Evolutionary conservation across 2,329 filamentous ascomycete species (phyloP), one percentile per base, ranked within the genome.

Genomic region (Colletotrichum orbiculare): DNA sequence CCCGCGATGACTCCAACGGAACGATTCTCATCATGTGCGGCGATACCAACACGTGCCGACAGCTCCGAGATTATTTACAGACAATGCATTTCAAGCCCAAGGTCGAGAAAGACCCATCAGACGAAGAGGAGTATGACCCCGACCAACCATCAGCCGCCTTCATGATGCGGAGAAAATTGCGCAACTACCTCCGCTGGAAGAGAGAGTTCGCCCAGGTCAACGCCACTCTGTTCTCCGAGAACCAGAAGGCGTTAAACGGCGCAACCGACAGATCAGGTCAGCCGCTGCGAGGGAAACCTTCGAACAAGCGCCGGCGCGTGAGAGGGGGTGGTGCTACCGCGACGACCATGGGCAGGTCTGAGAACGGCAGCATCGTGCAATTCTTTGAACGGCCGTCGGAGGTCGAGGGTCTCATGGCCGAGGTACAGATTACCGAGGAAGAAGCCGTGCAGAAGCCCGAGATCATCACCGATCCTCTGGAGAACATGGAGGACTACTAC

Each of bases 1-100:
- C 84, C n/a, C 84, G 87, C 60, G 93, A 96, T 75, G 92, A 94
- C 71, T 97, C 94, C 0, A 97, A 94, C 73, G 92, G 92, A n/a
- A 93, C 92, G 2, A 93, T 97, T 54, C 81, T 99, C 39, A 93
- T 99, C 75, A 98, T 99, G 96, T 98, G 95, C 74, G 90, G 91
- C 34, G 95, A 97, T 72, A 89, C 92, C 61, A 88, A 89, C 60
- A 97, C 93, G 8, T 97, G 93, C 73, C 87, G 91, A 12, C 96
- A 99, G 72, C 82, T 99, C 46, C 89, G 93, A 68, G 95, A 98
- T 74, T 98, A 95, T 74, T 81, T 99, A 17, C 91, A 97, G 75
- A 94, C 89, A 7, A 97, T 97, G 93, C 88, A 96, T 73, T 85
- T 94, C 35, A 88, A 86, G 58, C 84, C 88, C 57, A 84, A 76